These are phyloP conservation scores for Verticillium klebahnii DNA, from an alignment of 2,329 filamentous ascomycete genomes.

Conservation along the genomic window DNA sequence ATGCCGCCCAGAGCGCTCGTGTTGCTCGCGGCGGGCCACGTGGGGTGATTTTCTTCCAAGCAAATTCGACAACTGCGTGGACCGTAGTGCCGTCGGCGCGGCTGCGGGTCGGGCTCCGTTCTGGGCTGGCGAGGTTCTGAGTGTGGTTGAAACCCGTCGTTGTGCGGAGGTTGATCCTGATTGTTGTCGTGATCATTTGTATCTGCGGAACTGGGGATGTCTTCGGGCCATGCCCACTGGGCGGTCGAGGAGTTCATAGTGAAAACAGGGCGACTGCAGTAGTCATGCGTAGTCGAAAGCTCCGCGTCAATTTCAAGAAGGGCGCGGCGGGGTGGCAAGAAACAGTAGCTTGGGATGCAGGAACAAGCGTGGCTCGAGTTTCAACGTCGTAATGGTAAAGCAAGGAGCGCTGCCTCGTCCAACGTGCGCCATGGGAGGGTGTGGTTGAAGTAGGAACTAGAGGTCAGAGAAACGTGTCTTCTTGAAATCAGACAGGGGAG, in stretches of 20 bases:
- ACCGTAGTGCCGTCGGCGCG: constrained; percentile 48
- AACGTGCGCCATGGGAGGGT: not conserved
- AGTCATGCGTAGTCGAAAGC: not conserved
- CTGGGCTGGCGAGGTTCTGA: not conserved
- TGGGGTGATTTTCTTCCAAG: constrained; percentile 60
- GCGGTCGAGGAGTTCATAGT: not conserved
- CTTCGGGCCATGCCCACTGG: not conserved
- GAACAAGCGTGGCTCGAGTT: not conserved
- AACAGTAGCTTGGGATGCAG: not conserved
- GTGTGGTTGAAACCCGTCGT: not conserved
- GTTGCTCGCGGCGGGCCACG: constrained; percentile 28
- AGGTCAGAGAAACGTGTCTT: not conserved
- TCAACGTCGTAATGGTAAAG: not conserved
- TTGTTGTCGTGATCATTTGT: not conserved
- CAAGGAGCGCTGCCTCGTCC: not conserved
- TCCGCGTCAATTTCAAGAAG: not conserved
- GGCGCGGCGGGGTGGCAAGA: not conserved
- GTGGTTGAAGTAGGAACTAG: not conserved
- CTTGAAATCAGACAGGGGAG: not conserved
- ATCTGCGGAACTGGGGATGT: not conserved
- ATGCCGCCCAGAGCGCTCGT: constrained; percentile 7
- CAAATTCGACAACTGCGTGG: constrained; percentile 85
- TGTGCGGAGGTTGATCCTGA: not conserved
- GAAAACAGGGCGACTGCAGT: not conserved
- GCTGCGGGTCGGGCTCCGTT: not conserved